Base-by-base conservation (phyloP, 2,329 filamentous ascomycete species). In the Aphanoascus verrucosus region DNA sequence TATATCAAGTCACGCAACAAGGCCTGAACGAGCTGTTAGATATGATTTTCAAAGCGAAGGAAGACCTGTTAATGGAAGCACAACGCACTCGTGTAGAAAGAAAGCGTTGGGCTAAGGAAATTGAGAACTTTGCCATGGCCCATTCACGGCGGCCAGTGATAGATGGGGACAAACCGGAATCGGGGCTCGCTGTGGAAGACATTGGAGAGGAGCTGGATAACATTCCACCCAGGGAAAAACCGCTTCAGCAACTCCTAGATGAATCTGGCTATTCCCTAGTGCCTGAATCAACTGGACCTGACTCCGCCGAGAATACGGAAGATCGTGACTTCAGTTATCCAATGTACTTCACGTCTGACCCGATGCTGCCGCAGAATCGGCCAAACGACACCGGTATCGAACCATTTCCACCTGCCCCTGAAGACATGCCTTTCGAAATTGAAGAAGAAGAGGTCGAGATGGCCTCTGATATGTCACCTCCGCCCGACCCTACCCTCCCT, bases 1-100 rank as follows among this genome's bases (percentile, higher is more conserved):
- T 97, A 1, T 96, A 94, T 63, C 87, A 95, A 66, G 83, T 94
- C 32, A 89, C 88, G 0, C 89, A 96, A 67, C 86, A 95, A 67
- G 86, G 88, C 0, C 88, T 95, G 71, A 96, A 97, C 63, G 89
- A 97, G 69, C 74, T 97, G 1, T 79, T 98, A 0, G 88, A 97
- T 63, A 78, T 83, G 1, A 76, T 98, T 0, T 98, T 98, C 72
- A 85, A 85, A 60, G 75, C 78, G 3, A 84, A 85, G 59, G 91
- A 97, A 67, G 83, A 90, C 58, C 67, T 87, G 15, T 83, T 88
- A 1, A 71, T 93, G 55, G 77, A 81, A 52, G 83, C 83, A 9
- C 78, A 80, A 7, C 75, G 78, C 47, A 87, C 84, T 0, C 80
- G 78, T 57, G 71, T 72, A 8, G 74, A 81, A 53, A 80, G 88